Evolutionary conservation across 2,329 filamentous ascomycete genomes (phyloP).

Genomic region (Aspergillus caelatus): DNA sequence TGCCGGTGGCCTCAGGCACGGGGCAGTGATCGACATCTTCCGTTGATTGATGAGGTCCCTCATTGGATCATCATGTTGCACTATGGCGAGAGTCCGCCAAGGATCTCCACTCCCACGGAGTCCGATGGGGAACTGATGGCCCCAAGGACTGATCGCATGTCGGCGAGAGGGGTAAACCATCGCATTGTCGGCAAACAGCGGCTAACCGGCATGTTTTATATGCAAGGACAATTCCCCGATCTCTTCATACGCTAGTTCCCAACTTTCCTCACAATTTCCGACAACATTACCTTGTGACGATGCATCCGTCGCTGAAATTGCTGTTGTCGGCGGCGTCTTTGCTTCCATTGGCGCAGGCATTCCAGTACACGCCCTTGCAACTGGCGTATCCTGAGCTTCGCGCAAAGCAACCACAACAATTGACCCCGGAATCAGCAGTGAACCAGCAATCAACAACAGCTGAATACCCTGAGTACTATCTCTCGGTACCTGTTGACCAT

Average conservation of each 20-base stretch:
- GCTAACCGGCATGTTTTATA: background rate
- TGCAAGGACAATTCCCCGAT: background rate
- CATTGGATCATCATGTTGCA: background rate
- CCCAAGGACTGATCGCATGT: background rate
- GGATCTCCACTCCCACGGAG: background rate
- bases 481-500: constrained; percentile 70
- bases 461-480: constrained; percentile 46
- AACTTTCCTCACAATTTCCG: too few species aligned
- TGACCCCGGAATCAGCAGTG: background rate
- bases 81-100: background rate
- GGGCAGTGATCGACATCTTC: background rate
- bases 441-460: background rate
- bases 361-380: constrained; percentile 3
- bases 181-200: background rate
- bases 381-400: constrained; percentile 2
- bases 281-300: background rate
- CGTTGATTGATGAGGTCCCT: background rate
- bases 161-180: background rate
- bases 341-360: background rate
- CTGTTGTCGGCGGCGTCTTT: background rate
- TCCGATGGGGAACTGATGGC: background rate
- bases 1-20: background rate
- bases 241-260: background rate
- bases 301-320: background rate
- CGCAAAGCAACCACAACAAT: background rate